Conservation (phyloP, 768 basidiomycete species). For the Clitopilus passeckerianus region DNA sequence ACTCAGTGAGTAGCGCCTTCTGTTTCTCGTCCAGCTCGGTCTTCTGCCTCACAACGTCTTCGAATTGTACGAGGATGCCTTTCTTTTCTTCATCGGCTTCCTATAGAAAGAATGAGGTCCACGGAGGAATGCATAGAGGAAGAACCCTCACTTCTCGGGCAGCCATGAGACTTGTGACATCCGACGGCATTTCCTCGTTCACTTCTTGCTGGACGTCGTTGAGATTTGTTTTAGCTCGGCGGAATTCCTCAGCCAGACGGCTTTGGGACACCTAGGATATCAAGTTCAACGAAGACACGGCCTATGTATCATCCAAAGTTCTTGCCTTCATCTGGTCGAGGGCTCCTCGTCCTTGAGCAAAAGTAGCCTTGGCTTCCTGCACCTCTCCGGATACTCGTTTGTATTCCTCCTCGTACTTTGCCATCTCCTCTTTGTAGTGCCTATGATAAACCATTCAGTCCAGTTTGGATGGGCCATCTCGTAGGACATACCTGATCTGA, state of each 20-base stretch:
- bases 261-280: slow-evolving; percentile 21
- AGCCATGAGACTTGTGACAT: slow-evolving; percentile 50
- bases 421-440: slow-evolving; percentile 36
- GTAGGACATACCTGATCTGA: slow-evolving; percentile 39
- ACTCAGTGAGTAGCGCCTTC: slow-evolving; percentile 32
- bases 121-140: not conserved
- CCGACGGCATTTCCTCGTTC: slow-evolving; percentile 66
- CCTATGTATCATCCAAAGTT: slow-evolving; percentile 3
- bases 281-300: not conserved
- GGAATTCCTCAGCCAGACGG: slow-evolving; percentile 6
- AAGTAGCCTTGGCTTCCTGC: slow-evolving; percentile 21
- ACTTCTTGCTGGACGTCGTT: slow-evolving; percentile 49
- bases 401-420: slow-evolving; percentile 32
- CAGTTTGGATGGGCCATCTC: not conserved
- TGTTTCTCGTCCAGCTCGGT: slow-evolving; percentile 42
- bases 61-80: slow-evolving; percentile 41
- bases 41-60: slow-evolving; percentile 38
- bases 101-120: slow-evolving; percentile 23
- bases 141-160: slow-evolving; percentile 27
- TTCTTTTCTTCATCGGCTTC: slow-evolving; percentile 52
- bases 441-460: slow-evolving; percentile 22
- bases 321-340: slow-evolving; percentile 28
- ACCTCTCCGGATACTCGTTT: slow-evolving; percentile 20
- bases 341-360: slow-evolving; percentile 19
- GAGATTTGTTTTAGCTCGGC: slow-evolving; percentile 20